phyloP scores from a whole-genome alignment of 352 stramenopile genomes.

The Globisporangium polare region DNA sequence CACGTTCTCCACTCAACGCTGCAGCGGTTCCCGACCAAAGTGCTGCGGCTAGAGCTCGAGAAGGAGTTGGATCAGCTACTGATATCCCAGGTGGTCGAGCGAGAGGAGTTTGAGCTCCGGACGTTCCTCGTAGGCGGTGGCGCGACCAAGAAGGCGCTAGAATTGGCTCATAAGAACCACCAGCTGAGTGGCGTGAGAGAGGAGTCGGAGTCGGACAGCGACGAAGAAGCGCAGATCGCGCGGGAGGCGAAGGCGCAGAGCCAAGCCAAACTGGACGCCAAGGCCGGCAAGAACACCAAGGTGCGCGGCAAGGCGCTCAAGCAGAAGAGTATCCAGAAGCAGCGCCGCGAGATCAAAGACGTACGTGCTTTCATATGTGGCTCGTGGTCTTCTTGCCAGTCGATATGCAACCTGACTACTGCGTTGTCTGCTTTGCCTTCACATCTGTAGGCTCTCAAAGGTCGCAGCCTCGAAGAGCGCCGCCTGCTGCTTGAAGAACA shows the following conservation, averaged over 20 bases:
- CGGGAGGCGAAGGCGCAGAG: constrained; percentile 37
- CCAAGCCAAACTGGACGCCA: constrained; percentile 26
- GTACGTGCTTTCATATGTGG: constrained; percentile 11
- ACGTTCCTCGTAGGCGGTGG: constrained; percentile 33
- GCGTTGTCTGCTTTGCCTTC: neutral
- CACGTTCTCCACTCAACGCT: constrained; percentile 83
- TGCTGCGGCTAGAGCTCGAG: constrained; percentile 88
- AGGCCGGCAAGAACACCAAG: constrained; percentile 30
- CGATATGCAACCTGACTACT: neutral
- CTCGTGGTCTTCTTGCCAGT: neutral
- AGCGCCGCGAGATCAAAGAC: constrained; percentile 75
- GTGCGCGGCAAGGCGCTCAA: constrained; percentile 49
- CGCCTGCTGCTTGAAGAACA: constrained; percentile 56
- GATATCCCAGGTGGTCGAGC: constrained; percentile 77
- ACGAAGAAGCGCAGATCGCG: constrained; percentile 66
- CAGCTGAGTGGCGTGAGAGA: neutral
- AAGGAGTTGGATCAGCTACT: constrained; percentile 90
- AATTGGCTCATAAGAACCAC: neutral
- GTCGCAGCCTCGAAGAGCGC: constrained; percentile 60
- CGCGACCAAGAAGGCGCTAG: constrained; percentile 12
- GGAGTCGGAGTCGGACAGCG: constrained; percentile 54
- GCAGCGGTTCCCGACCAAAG: constrained; percentile 89
- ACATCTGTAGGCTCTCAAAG: constrained; percentile 44
- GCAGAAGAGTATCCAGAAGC: constrained; percentile 60
- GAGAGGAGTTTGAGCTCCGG: constrained; percentile 55